Evolutionary conservation across 768 basidiomycete genomes (phyloP).

Genomic region (Chiua virens): DNA sequence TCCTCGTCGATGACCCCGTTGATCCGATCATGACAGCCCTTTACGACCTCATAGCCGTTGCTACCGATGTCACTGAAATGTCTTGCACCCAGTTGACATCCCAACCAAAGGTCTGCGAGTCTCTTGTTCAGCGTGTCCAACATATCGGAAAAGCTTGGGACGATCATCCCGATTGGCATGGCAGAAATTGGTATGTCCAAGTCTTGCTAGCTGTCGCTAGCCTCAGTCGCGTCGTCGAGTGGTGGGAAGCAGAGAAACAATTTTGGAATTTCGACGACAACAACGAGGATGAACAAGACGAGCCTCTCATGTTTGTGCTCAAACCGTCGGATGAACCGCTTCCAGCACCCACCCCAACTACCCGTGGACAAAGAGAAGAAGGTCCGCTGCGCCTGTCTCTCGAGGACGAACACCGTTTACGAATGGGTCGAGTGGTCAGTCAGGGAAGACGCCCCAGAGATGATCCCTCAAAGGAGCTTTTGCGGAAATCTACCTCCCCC

Average conservation of each 20-base stretch:
- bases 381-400: constrained; percentile 37
- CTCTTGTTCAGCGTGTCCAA: constrained; percentile 88
- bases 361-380: constrained; percentile 33
- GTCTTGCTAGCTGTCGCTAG: constrained; percentile 94
- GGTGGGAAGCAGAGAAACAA: constrained; percentile 99
- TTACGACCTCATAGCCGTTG: constrained; percentile 89
- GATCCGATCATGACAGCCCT: constrained; percentile 89
- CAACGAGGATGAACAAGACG: constrained; percentile 85
- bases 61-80: constrained; percentile 92
- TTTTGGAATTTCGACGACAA: constrained; percentile 99
- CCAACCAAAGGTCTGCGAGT: constrained; percentile 80
- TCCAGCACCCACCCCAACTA: constrained; percentile 40
- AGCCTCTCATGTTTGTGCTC: constrained; percentile 90
- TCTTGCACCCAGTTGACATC: constrained; percentile 82
- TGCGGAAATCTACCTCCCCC: constrained; percentile 37
- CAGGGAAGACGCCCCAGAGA: constrained; percentile 58
- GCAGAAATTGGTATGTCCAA: constrained; percentile 97
- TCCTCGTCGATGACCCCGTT: constrained; percentile 80
- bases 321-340: constrained; percentile 74
- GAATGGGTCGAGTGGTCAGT: constrained; percentile 48
- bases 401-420: constrained; percentile 40
- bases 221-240: constrained; percentile 94
- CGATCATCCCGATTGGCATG: constrained; percentile 97
- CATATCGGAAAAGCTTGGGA: constrained; percentile 95
- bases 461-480: constrained; percentile 52